Base-by-base conservation (phyloP, 2,329 filamentous ascomycete genomes). In the Penicillium sp. region DNA sequence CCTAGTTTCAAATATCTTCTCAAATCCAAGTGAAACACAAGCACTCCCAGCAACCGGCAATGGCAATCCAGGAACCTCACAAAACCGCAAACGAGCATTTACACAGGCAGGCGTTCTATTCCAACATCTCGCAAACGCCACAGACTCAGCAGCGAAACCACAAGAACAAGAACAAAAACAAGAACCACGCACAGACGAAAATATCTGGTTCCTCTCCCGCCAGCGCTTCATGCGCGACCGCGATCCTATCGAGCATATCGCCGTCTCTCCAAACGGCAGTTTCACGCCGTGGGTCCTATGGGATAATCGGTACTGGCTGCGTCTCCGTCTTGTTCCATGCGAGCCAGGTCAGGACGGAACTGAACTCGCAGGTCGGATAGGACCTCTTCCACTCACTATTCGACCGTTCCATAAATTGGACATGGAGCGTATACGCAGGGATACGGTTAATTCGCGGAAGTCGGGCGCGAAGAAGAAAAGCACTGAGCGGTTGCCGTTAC, bases 291-390 rank as follows among this genome's bases (percentile, higher is more conserved):
- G 41, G 35, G 25, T 31, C 14, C 43, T 83, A 13, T 82, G 78
- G 71, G 80, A 82, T 57, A 71, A 74, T 39, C 72, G 80, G 16
- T 82, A 72, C 63, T 83, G 80, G 80, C 69, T 83, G 41, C 72
- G 70, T 2, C 47, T 82, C 10, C 59, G 63, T 25, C 69, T 76
- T 14, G 47, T 57, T 4, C 40, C 53, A 1, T 18, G 31, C 10
- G 41, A 50, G 18, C 14, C 33, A 4, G 27, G 11, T 3, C 16
- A 11, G 12, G 47, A 50, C 13, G 13, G 22, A 1, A 34, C n/a
- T 25, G 35, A 34, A 37, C 14, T n/a, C 18, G 43, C n/a, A n/a
- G n/a, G 11, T n/a, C 30, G 40, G 39, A 3, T 37, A 12, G 25
- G 25, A 18, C 42, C 33, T 31, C 7, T 57, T 34, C 50, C 55